These are phyloP conservation scores for Microstegium vimineum DNA, from an alignment of 176 grass and related monocot species.

Conservation along the genomic window DNA sequence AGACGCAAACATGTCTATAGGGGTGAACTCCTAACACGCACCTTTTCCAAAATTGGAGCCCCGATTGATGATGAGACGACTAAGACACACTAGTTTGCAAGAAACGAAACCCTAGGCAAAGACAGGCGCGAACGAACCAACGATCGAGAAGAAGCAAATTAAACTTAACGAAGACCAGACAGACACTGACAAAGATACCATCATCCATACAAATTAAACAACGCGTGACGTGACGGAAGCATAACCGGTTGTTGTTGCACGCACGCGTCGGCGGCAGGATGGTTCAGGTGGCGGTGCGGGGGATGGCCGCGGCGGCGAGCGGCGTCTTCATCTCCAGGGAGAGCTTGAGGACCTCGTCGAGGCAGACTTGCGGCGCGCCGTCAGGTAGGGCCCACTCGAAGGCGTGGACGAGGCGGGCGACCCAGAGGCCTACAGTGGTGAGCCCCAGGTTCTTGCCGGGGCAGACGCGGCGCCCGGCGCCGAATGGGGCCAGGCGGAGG, in stretches of 20 bases:
- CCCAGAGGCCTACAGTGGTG: constrained; percentile 62
- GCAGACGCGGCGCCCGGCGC: constrained; percentile 72
- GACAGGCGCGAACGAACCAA: too few relatives aligned
- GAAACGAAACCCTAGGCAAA: too few relatives aligned
- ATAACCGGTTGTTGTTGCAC: not conserved
- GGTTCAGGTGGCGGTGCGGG: not conserved
- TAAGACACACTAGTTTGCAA: too few relatives aligned
- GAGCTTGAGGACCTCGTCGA: constrained; percentile 81
- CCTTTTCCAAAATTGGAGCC: too few relatives aligned
- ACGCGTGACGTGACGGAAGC: not conserved
- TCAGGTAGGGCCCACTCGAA: constrained; percentile 53
- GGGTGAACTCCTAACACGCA: too few relatives aligned
- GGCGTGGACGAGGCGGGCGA: constrained; percentile 48
- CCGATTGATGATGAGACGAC: too few relatives aligned
- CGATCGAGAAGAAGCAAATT: not conserved
- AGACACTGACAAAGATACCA: not conserved
- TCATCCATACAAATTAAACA: not conserved
- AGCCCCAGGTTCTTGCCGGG: constrained; percentile 83
- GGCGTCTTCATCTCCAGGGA: constrained; percentile 81
- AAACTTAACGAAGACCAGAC: not conserved
- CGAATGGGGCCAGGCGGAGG: constrained; percentile 72
- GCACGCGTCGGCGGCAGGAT: not conserved
- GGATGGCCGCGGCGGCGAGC: constrained; percentile 41
- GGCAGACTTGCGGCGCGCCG: constrained; percentile 25
- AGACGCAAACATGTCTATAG: too few relatives aligned